A percentile compares a stretch with the other conserved stretches of the same genome.
Evolutionary conservation across 108 stramenopile species (phyloP).

Genomic region (Fragilariopsis cylindrus): DNA sequence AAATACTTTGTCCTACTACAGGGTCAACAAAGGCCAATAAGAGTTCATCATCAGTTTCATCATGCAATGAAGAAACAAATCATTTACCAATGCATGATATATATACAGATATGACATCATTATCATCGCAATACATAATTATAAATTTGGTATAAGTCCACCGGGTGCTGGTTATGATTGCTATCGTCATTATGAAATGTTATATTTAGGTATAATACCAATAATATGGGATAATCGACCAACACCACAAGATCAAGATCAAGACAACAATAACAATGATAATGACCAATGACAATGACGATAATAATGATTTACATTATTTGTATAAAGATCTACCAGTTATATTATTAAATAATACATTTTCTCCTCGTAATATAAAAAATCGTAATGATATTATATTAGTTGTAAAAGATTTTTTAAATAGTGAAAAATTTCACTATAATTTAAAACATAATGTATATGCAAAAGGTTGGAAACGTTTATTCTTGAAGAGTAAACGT

Average conservation of each 20-base stretch:
- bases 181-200: conserved; percentile 35
- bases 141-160: conserved; percentile 33
- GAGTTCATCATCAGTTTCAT: background rate
- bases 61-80: background rate
- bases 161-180: conserved; percentile 34
- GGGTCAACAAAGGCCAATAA: background rate
- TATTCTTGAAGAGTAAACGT: conserved; percentile 24
- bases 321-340: conserved; percentile 33
- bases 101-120: background rate
- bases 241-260: too few relatives aligned
- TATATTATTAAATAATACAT: conserved; percentile 13
- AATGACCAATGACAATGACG: too few relatives aligned
- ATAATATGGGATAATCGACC: conserved; percentile 15
- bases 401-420: conserved; percentile 12
- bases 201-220: conserved; percentile 35
- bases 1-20: conserved; percentile 1
- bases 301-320: background rate
- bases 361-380: background rate
- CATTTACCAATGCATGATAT: background rate
- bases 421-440: conserved; percentile 18
- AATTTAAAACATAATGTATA: background rate
- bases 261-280: too few relatives aligned
- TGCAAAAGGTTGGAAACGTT: conserved; percentile 19
- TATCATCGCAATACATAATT: background rate
- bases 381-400: conserved; percentile 8